Evolutionary conservation across 176 grass and related monocot species (phyloP).

Genomic region (Cenchrus purpureus): DNA sequence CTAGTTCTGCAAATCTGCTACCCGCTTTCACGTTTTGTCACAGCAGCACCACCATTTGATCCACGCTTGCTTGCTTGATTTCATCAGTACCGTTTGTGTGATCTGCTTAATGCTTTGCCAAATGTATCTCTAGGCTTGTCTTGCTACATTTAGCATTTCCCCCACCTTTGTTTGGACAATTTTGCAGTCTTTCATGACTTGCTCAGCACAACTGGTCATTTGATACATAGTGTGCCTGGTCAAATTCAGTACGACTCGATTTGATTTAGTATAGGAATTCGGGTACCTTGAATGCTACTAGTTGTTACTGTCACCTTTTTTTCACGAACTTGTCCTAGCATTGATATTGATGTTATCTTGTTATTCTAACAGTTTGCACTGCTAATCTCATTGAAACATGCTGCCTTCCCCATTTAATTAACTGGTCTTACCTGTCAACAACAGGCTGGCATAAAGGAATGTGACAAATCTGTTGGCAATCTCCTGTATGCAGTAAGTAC

Average conservation of each 20-base stretch:
- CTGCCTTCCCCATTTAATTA: slow-evolving; percentile 2
- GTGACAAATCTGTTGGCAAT: slow-evolving; percentile 77
- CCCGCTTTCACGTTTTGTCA: neutral
- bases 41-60: neutral
- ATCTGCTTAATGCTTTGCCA: neutral
- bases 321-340: neutral
- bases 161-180: neutral
- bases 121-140: neutral
- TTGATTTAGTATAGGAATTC: neutral
- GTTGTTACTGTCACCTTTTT: neutral
- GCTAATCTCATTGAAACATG: neutral
- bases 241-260: neutral
- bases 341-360: neutral
- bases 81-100: neutral
- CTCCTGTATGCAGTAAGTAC: slow-evolving; percentile 77
- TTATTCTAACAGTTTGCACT: neutral
- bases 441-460: slow-evolving; percentile 69
- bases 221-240: neutral
- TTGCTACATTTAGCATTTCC: neutral
- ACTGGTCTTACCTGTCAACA: slow-evolving; percentile 23
- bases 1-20: neutral
- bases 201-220: neutral
- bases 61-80: neutral
- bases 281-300: neutral
- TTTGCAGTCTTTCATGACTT: neutral